phyloP scores from a whole-genome alignment of 306 rosid genomes.

The Dalbergia oliveri region DNA sequence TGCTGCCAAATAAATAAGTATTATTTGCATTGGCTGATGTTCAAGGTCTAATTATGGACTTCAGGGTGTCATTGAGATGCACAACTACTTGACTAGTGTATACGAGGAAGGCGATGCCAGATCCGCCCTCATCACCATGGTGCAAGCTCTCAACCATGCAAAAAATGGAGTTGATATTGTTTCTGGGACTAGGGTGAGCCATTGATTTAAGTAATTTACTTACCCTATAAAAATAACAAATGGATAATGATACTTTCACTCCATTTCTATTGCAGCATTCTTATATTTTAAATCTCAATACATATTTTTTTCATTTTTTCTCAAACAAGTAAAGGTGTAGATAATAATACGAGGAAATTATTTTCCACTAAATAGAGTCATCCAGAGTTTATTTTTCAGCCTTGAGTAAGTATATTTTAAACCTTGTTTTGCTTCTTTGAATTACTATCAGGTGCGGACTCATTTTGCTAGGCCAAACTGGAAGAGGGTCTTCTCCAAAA shows the following conservation, averaged over 20 bases:
- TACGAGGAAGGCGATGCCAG: conserved; percentile 97
- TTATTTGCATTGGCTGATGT: conserved; percentile 37
- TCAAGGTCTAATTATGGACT: conserved; percentile 42
- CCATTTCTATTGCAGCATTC: not conserved
- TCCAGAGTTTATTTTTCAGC: not conserved
- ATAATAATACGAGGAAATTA: too few relatives aligned
- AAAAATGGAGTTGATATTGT: conserved; percentile 94
- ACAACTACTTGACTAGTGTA: conserved; percentile 94
- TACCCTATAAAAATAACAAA: not conserved
- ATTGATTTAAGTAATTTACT: conserved; percentile 5
- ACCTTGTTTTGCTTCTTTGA: not conserved
- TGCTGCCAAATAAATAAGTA: conserved; percentile 30
- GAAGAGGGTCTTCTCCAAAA: conserved; percentile 91
- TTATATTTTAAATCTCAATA: too few relatives aligned
- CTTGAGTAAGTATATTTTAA: not conserved
- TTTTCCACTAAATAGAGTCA: not conserved
- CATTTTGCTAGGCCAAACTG: conserved; percentile 99
- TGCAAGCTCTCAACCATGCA: conserved; percentile 97
- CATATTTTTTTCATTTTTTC: too few relatives aligned
- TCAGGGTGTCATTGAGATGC: conserved; percentile 98
- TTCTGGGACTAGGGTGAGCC: conserved; percentile 88
- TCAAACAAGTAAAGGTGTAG: too few relatives aligned
- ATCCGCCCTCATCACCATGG: conserved; percentile 97
- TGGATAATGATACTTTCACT: not conserved
- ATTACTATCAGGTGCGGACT: conserved; percentile 74